A percentile compares a stretch with the other conserved stretches of the same genome.
Conservation (phyloP, 1,139 yeast species). For the Sugiyamaella castrensis region DNA sequence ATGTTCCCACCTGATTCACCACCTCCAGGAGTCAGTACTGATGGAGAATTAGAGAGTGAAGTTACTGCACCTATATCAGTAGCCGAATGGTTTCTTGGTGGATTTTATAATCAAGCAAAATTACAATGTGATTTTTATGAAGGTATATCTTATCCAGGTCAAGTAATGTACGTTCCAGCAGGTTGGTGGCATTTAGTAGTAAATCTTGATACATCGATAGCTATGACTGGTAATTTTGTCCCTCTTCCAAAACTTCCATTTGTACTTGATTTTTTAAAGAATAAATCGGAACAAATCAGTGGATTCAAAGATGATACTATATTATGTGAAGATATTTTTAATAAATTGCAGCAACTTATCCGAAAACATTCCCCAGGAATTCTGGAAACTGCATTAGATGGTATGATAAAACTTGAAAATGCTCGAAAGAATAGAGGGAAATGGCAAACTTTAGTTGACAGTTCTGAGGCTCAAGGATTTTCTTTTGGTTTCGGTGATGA, state of each 20-base stretch:
- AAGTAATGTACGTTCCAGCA: slow-evolving; percentile 83
- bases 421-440: slow-evolving; percentile 20
- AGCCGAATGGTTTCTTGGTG: slow-evolving; percentile 86
- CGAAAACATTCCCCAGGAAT: slow-evolving; percentile 9
- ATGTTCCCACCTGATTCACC: slow-evolving; percentile 74
- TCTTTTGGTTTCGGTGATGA: slow-evolving; percentile 27
- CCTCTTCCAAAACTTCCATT: slow-evolving; percentile 52
- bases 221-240: slow-evolving; percentile 80
- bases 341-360: slow-evolving; percentile 12
- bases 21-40: slow-evolving; percentile 87
- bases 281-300: slow-evolving; percentile 66
- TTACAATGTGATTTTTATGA: slow-evolving; percentile 48
- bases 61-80: slow-evolving; percentile 89
- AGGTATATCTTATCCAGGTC: slow-evolving; percentile 77
- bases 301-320: slow-evolving; percentile 53
- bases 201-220: slow-evolving; percentile 71
- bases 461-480: slow-evolving; percentile 29
- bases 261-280: slow-evolving; percentile 65
- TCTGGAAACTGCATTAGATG: slow-evolving; percentile 16
- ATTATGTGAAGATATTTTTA: slow-evolving; percentile 12
- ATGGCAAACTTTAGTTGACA: slow-evolving; percentile 27
- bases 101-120: slow-evolving; percentile 52
- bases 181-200: slow-evolving; percentile 98
- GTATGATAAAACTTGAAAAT: slow-evolving; percentile 12
- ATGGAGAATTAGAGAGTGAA: slow-evolving; percentile 67